A percentile compares a stretch with the other conserved stretches of the same genome.
Evolutionary conservation across 2,329 filamentous ascomycete species (phyloP).

Genomic region (Penicillium sp.): DNA sequence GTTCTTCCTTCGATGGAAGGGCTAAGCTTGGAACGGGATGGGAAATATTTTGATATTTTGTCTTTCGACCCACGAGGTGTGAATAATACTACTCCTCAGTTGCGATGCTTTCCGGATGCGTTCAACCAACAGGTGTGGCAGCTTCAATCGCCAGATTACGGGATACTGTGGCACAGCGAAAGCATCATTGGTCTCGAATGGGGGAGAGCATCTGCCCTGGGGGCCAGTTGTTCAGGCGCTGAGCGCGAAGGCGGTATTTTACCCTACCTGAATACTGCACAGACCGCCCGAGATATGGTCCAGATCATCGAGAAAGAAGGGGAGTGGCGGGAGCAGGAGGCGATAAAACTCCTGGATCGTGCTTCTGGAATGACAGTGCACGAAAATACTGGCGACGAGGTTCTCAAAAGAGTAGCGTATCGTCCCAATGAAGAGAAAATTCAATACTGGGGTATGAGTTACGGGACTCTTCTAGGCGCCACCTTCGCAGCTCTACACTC

Average conservation of each 20-base stretch:
- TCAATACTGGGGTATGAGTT: slow-evolving; percentile 17
- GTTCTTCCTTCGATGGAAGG: neutral
- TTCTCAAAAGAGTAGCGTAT: neutral
- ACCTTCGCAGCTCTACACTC: slow-evolving; percentile 39
- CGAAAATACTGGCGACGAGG: neutral
- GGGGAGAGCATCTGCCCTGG: neutral
- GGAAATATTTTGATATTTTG: slow-evolving; percentile 4
- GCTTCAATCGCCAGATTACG: slow-evolving; percentile 2
- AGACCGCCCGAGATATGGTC: neutral
- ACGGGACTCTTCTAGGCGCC: slow-evolving; percentile 36
- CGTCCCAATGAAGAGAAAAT: neutral
- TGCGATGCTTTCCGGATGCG: slow-evolving; percentile 3
- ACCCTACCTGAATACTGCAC: neutral
- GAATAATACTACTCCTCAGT: slow-evolving; percentile 2
- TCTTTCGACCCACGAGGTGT: slow-evolving; percentile 1
- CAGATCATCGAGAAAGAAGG: neutral
- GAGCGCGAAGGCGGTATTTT: neutral
- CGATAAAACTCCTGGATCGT: neutral
- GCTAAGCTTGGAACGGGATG: neutral
- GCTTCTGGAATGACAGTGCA: neutral
- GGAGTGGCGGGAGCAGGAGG: neutral
- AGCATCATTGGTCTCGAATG: slow-evolving; percentile 6
- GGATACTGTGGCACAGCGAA: slow-evolving; percentile 2
- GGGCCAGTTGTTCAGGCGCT: neutral
- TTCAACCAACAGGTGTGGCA: slow-evolving; percentile 7